Evolutionary conservation across 345 rosid species (phyloP).

Genomic region (Jatropha curcas): DNA sequence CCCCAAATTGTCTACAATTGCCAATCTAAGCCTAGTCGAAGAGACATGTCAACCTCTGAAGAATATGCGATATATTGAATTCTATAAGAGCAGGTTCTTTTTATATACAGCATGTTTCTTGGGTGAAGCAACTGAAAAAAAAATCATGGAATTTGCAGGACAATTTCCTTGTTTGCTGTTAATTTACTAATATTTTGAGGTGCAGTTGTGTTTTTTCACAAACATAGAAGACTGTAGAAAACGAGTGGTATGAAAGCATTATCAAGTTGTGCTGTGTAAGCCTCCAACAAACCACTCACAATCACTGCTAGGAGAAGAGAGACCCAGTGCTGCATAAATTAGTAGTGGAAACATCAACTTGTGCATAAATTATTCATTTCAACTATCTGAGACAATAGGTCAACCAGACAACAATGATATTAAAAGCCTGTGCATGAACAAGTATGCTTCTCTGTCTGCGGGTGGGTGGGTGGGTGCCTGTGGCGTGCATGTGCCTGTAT

Average conservation of each 20-base stretch:
- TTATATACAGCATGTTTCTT: not conserved
- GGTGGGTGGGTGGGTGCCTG: too few species aligned
- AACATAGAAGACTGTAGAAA: conserved; percentile 90
- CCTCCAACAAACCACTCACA: conserved; percentile 85
- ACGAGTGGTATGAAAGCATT: conserved; percentile 93
- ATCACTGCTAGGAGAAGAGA: conserved; percentile 73
- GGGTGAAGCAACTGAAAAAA: not conserved
- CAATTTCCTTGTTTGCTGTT: not conserved
- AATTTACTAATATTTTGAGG: not conserved
- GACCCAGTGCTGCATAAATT: conserved; percentile 76
- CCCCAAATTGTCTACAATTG: not conserved
- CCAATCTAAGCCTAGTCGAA: not conserved
- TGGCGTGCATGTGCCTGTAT: too few species aligned
- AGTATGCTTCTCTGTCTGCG: too few species aligned
- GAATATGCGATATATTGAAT: not conserved
- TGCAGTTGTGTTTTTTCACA: conserved; percentile 41
- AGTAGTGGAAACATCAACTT: conserved; percentile 8
- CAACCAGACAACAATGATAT: not conserved
- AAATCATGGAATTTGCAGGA: too few species aligned
- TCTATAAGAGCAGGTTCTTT: not conserved
- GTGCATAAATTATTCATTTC: too few species aligned
- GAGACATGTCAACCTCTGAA: not conserved
- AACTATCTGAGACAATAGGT: not conserved
- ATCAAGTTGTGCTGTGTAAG: conserved; percentile 89
- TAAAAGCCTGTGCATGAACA: not conserved